Base-by-base conservation (phyloP, 306 rosid species). In the Vigna reflexopilosa region DNA sequence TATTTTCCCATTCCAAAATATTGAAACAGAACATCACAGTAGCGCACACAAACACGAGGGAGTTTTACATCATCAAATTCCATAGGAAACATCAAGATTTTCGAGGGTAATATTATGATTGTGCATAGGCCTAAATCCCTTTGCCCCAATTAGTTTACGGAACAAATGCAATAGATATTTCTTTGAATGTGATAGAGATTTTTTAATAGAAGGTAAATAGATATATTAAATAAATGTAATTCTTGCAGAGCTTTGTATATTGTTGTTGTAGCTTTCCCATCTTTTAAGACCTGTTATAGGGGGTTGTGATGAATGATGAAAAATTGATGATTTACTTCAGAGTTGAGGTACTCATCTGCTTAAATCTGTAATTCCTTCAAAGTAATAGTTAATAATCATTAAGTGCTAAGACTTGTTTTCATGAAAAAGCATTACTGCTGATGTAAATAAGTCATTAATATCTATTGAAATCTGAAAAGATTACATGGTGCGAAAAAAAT, bases 181-280 rank as follows among this genome's bases (percentile, higher is more conserved):
- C 45, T 40, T 40, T 65, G 48, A 40, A 42, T 58, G 74, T 70
- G 52, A 59, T 17, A 24, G 17, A 19, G 12, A 54, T 32, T 63
- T 45, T 77, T 72, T 34, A 3, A n/a, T 65, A 49, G 71, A 77
- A 77, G 64, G 82, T 77, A 56, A 58, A 54, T 77, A 52, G 63
- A 64, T 0, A 20, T 20, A 70, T 76, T 73, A 24, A n/a, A 72
- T 67, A 17, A 19, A 76, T 56, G 84, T 13, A 66, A 32, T 34
- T 79, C 61, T 65, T 48, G 50, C 64, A 20, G 0, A 30, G 22
- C 73, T 32, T 67, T 51, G 16, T 65, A 55, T 58, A 38, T 84
- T 84, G 55, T 13, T 59, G 68, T 49, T 65, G 9, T 58, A 59
- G 24, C 47, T 76, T 66, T 59, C 49, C 54, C 71, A 77, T 66